Evolutionary conservation across 352 stramenopile species (phyloP), one percentile per base, ranked within the genome.

Genomic region (Globisporangium cystogenes): DNA sequence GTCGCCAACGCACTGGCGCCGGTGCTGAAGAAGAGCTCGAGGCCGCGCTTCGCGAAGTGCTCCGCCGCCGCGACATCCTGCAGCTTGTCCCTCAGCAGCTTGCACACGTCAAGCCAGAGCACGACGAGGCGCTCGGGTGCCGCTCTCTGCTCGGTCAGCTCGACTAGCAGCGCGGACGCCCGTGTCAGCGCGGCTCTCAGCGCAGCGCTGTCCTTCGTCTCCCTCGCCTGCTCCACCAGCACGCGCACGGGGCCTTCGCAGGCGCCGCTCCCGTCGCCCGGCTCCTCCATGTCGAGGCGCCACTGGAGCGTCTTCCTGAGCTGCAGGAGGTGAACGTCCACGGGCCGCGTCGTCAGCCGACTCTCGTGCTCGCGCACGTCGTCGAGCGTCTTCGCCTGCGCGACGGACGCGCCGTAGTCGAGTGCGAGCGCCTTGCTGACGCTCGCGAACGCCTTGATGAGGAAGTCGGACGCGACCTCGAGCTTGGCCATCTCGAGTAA

Each of bases 401-500:
- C n/a, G 14, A 40, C 51, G 11, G 52, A 39, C 12, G 50, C 60
- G 3, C 68, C 72, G 39, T 93, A 93, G 55, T 95, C 87, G 24
- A 91, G 52, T 24, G 45, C 51, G 3, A 92, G 55, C 21, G 76
- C 82, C 53, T 89, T 81, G 14, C 56, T 74, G 1, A 86, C 66
- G 33, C 86, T 83, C 4, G 59, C 48, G 24, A 75, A 70, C 0
- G 89, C 88, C 46, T 96, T 96, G n/a, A 62, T 69, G 8, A 96
- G 57, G 52, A 95, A 96, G 46, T 97, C 84, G 2, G 72, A 77
- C 1, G 58, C 60, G n/a, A 95, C 56, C 40, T 97, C 86, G n/a
- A 94, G 70, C 53, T 94, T 95, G 4, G 74, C 71, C 0, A 93
- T 64, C 66, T 97, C 89, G 18, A 96, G 54, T 50, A 93, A 74